Evolutionary conservation across 371 early-diverging fungal species (phyloP).

Genomic region (Mortierella sp.): DNA sequence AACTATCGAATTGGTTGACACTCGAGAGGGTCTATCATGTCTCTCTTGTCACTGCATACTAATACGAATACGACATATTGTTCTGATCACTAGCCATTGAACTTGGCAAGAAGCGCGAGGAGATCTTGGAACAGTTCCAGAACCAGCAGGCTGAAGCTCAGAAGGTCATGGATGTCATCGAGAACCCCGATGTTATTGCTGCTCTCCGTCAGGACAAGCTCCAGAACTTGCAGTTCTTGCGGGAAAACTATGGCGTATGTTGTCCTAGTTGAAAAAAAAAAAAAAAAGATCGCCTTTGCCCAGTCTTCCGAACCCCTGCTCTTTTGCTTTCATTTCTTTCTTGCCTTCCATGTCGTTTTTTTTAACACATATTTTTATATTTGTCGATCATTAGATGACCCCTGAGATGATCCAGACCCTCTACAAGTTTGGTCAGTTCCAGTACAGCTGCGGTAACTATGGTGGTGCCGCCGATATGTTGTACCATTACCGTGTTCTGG

Average conservation of each 20-base stretch:
- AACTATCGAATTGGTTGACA: no score
- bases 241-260: conserved; percentile 82
- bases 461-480: conserved; percentile 91
- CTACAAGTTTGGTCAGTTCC: conserved; percentile 89
- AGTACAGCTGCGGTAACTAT: conserved; percentile 93
- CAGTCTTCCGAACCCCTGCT: neutral
- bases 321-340: neutral
- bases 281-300: neutral
- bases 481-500: conserved; percentile 92
- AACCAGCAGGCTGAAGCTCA: conserved; percentile 80
- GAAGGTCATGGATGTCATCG: conserved; percentile 87
- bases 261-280: neutral
- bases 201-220: conserved; percentile 92
- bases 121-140: conserved; percentile 78
- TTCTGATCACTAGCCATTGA: conserved; percentile 56
- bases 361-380: neutral
- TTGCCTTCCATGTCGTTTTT: neutral
- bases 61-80: neutral
- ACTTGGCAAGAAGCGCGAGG: conserved; percentile 77
- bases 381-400: conserved; percentile 67
- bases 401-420: conserved; percentile 84
- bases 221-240: conserved; percentile 85
- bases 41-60: neutral
- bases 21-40: neutral
- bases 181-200: conserved; percentile 90